Conservation (phyloP, 495 filamentous ascomycete species). For the Viridothelium virens region DNA sequence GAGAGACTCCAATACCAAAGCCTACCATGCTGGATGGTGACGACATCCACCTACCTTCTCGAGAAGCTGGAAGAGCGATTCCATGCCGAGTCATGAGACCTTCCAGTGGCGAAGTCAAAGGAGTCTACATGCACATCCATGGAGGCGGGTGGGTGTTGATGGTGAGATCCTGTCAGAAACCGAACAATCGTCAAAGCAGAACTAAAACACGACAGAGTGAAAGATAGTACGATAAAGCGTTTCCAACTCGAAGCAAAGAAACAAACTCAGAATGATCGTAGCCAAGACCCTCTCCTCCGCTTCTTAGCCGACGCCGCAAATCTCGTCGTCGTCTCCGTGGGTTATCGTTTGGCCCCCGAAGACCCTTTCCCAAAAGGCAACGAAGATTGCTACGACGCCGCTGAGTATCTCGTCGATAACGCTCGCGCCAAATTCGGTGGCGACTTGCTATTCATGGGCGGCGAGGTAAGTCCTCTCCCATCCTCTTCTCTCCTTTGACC, state of each 20-base stretch:
- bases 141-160: conserved; percentile 41
- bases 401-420: conserved; percentile 46
- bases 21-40: conserved; percentile 36
- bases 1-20: conserved; percentile 39
- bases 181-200: not conserved
- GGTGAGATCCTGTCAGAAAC: not conserved
- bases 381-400: conserved; percentile 49
- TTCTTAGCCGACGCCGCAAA: conserved; percentile 39
- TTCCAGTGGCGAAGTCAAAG: conserved; percentile 37
- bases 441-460: conserved; percentile 37
- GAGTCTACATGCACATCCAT: conserved; percentile 47
- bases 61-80: conserved; percentile 42
- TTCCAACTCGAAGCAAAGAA: not conserved
- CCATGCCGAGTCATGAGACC: conserved; percentile 45
- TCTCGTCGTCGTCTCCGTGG: conserved; percentile 45
- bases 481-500: not conserved
- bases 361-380: conserved; percentile 45
- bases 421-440: conserved; percentile 37
- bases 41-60: conserved; percentile 43
- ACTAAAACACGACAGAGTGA: not conserved
- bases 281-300: conserved; percentile 36
- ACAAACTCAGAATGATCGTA: conserved; percentile 17
- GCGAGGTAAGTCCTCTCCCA: conserved; percentile 25
- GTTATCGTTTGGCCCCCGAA: conserved; percentile 55
- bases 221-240: not conserved